Evolutionary conservation across 1,139 yeast species (phyloP), one percentile per base, ranked within the genome.

Genomic region (Yamadazyma taylorii): DNA sequence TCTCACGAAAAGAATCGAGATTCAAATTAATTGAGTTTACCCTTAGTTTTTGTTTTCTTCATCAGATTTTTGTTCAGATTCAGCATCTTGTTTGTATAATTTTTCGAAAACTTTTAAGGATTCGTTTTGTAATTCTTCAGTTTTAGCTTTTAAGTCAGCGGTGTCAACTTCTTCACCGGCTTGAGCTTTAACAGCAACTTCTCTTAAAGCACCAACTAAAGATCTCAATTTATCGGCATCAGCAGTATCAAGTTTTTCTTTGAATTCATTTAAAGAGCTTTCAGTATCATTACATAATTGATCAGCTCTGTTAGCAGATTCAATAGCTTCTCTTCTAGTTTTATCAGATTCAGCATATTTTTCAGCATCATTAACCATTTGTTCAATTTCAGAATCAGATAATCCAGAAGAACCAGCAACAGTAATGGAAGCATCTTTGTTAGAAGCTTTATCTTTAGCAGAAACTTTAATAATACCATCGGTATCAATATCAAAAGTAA

Each of bases 391-490:
- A 50, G 92, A 62, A 60, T 92, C 97, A 52, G 96, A 85, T 58
- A 92, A 79, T 72, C 98, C 98, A 40, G 97, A 90, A 41, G 97
- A 87, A 52, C 97, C 97, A 51, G 97, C 97, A 66, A 92, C 97
- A 47, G 97, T 90, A 75, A 92, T 90, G 50, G 97, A 88, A 58
- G 96, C 95, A 66, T 92, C 97, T 82, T 90, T 89, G 81, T 88
- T 88, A 55, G 96, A 85, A 53, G 97, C 96, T 81, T 90, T 90
- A 74, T 92, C 98, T 72, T 90, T 86, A 51, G 97, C 98, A 66
- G 95, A 85, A 52, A 92, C 98, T 78, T 92, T 92, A 77, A 92
- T 89, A 69, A 92, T 92, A 69, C 98, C 97, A 72, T 90, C 97
- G 48, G 98, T 96, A 68, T 90, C 98, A 62, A 90, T 86, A 70